phyloP scores from a whole-genome alignment of 208 protist species.

The Leishmania guyanensis region DNA sequence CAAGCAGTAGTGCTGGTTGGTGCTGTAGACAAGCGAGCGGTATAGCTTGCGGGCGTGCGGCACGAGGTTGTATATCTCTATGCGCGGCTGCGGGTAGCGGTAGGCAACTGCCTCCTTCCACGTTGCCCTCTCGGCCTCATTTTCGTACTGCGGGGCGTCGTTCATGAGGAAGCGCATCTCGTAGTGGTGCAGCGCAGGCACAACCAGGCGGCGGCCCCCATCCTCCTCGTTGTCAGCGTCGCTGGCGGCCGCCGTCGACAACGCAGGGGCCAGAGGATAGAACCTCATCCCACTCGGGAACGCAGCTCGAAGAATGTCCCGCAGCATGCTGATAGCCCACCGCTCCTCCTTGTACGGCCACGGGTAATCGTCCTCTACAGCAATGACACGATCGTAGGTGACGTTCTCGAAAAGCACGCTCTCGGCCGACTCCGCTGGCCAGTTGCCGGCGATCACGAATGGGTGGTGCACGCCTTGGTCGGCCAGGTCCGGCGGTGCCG shows the following conservation, averaged over 20 bases:
- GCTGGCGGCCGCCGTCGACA: background rate
- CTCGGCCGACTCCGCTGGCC: slow-evolving; percentile 35
- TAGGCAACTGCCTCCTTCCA: slow-evolving; percentile 86
- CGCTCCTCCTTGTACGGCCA: slow-evolving; percentile 62
- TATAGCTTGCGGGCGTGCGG: slow-evolving; percentile 78
- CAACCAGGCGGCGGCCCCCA: background rate
- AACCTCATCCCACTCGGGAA: slow-evolving; percentile 56
- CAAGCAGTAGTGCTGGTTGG: slow-evolving; percentile 71
- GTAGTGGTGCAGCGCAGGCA: slow-evolving; percentile 25
- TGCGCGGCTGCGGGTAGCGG: slow-evolving; percentile 46
- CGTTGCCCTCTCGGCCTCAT: slow-evolving; percentile 60
- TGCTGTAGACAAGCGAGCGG: slow-evolving; percentile 73
- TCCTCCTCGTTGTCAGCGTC: slow-evolving; percentile 9
- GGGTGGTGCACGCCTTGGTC: slow-evolving; percentile 65
- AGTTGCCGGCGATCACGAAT: slow-evolving; percentile 42
- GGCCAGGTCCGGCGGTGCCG: slow-evolving; percentile 29
- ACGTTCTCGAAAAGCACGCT: slow-evolving; percentile 42
- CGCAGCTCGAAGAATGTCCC: slow-evolving; percentile 32
- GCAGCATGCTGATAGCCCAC: slow-evolving; percentile 73
- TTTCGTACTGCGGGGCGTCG: slow-evolving; percentile 63
- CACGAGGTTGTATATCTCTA: slow-evolving; percentile 80
- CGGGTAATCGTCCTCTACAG: slow-evolving; percentile 40
- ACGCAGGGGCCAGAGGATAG: slow-evolving; percentile 46
- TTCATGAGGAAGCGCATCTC: slow-evolving; percentile 67
- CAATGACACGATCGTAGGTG: slow-evolving; percentile 57